These are phyloP conservation scores for Phallus indusiatus DNA, from an alignment of 768 basidiomycete species.

Conservation along the genomic window DNA sequence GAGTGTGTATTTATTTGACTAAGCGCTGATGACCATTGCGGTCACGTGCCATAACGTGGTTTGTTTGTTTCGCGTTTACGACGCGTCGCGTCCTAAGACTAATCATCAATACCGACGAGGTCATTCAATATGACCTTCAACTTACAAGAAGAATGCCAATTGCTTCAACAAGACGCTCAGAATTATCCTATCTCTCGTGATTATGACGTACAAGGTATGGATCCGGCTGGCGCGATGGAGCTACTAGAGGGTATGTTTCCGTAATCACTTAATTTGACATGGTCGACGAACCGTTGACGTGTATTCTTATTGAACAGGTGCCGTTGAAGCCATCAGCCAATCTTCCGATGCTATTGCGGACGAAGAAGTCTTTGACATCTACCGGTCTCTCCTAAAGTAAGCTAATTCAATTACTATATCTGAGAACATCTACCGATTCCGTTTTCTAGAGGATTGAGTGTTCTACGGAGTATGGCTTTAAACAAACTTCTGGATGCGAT, in stretches of 20 bases:
- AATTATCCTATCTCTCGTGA: conserved; percentile 63
- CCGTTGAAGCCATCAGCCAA: conserved; percentile 72
- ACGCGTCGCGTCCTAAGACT: neutral
- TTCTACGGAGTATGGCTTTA: conserved; percentile 57
- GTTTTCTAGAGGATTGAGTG: conserved; percentile 34
- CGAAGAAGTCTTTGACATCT: conserved; percentile 66
- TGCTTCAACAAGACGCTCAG: conserved; percentile 43
- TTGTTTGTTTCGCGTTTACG: neutral
- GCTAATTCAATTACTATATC: neutral
- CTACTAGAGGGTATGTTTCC: conserved; percentile 48
- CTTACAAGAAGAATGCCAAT: conserved; percentile 68
- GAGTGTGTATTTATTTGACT: neutral
- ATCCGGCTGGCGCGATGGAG: conserved; percentile 31
- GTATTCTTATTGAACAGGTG: conserved; percentile 19
- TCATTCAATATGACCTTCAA: conserved; percentile 37
- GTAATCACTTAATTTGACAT: too few relatives aligned
- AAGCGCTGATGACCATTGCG: neutral
- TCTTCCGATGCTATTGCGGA: conserved; percentile 65
- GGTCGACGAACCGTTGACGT: neutral
- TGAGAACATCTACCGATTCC: neutral
- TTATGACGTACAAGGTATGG: conserved; percentile 49
- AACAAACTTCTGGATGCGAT: conserved; percentile 85
- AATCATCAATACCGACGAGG: neutral
- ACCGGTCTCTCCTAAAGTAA: conserved; percentile 70
- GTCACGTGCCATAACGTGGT: conserved; percentile 5